Percentiles rank a stretch among this genome's conserved stretches.
phyloP scores from a whole-genome alignment of 805 yeast genomes.

The Lachancea waltii region DNA sequence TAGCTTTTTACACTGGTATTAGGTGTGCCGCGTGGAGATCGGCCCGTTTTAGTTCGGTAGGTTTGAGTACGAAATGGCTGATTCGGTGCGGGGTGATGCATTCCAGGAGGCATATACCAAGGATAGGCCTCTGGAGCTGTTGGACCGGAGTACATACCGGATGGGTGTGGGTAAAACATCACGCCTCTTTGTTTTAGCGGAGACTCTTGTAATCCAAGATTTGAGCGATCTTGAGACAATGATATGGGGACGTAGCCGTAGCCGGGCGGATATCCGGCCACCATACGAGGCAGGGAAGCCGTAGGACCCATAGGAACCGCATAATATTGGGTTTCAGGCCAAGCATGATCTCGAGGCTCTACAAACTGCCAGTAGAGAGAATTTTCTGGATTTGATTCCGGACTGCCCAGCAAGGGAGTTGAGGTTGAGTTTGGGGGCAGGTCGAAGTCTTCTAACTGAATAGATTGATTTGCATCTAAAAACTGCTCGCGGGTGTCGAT shows the following conservation, averaged over 20 bases:
- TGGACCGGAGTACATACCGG: neutral
- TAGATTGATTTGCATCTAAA: slow-evolving; percentile 16
- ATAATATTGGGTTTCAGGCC: too few species aligned
- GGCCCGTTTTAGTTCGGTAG: neutral
- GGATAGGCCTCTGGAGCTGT: slow-evolving; percentile 1
- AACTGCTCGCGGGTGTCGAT: neutral
- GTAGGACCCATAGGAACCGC: too few species aligned
- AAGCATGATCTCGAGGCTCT: neutral
- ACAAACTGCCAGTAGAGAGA: neutral
- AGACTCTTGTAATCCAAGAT: slow-evolving; percentile 1
- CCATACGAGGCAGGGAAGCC: neutral
- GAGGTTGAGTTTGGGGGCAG: slow-evolving; percentile 31
- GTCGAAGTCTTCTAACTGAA: slow-evolving; percentile 24
- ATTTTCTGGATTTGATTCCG: neutral
- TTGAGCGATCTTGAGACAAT: neutral
- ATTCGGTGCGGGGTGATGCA: neutral
- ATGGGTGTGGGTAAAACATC: neutral
- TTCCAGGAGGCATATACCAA: slow-evolving; percentile 1
- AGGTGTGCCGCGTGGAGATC: slow-evolving; percentile 1
- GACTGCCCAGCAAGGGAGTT: slow-evolving; percentile 18
- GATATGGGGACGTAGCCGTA: neutral
- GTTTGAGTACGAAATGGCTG: too few species aligned
- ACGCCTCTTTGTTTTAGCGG: slow-evolving; percentile 5
- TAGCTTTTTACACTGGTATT: slow-evolving; percentile 12
- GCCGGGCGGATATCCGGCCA: neutral